These are phyloP conservation scores for Candida tetrigidarum DNA, from an alignment of 1,139 yeast species.

Conservation along the genomic window DNA sequence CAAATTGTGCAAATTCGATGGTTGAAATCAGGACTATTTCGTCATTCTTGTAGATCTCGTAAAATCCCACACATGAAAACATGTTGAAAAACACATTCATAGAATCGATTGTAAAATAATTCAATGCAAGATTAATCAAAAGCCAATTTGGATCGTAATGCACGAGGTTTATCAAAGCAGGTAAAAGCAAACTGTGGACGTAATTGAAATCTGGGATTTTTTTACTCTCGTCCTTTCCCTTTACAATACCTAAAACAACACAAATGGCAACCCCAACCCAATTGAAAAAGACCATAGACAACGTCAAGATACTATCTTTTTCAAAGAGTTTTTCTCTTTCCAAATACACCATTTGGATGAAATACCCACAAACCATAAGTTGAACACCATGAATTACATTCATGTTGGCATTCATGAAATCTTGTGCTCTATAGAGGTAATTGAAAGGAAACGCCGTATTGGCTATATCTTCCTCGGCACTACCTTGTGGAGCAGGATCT, in stretches of 20 bases:
- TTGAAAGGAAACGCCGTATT: slow-evolving; percentile 31
- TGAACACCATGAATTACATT: slow-evolving; percentile 37
- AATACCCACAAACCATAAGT: slow-evolving; percentile 32
- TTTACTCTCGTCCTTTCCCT: slow-evolving; percentile 22
- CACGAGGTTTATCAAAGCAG: slow-evolving; percentile 29
- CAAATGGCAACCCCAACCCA: slow-evolving; percentile 38
- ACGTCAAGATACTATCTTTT: slow-evolving; percentile 19
- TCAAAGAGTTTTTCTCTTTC: slow-evolving; percentile 20
- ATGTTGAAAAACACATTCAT: slow-evolving; percentile 36
- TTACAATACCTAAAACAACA: slow-evolving; percentile 31
- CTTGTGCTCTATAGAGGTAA: slow-evolving; percentile 38
- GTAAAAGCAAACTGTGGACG: slow-evolving; percentile 39
- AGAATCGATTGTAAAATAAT: slow-evolving; percentile 39
- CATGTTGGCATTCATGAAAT: slow-evolving; percentile 42
- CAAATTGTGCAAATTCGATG: slow-evolving; percentile 26
- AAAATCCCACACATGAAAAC: slow-evolving; percentile 34
- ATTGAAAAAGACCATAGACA: slow-evolving; percentile 38
- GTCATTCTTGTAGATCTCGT: slow-evolving; percentile 33
- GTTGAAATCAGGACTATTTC: slow-evolving; percentile 20
- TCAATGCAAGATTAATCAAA: slow-evolving; percentile 38
- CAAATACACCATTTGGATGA: slow-evolving; percentile 36
- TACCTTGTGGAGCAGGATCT: slow-evolving; percentile 1
- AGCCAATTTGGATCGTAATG: slow-evolving; percentile 28
- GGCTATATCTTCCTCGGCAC: slow-evolving; percentile 10
- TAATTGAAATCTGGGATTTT: slow-evolving; percentile 44